Evolutionary conservation across 768 basidiomycete species (phyloP), one percentile per base, ranked within the genome.

Genomic region (Collybiopsis luxurians): DNA sequence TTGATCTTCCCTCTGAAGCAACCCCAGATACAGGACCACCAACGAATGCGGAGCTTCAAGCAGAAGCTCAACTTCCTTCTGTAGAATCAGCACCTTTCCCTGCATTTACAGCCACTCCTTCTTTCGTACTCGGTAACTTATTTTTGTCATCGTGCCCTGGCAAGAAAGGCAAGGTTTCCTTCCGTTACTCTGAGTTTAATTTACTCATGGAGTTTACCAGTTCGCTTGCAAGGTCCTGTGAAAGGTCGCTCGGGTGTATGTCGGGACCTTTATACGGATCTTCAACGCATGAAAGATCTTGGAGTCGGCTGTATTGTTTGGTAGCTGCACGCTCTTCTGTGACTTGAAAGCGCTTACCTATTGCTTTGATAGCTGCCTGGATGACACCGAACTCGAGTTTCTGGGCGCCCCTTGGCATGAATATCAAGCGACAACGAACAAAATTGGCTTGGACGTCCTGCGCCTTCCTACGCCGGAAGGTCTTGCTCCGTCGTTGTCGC

Each of bases 101-200:
- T 26, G 23, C 58, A 1, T 51, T 59, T 55, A 55, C 31, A 4
- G 17, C 36, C 3, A n/a, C 59, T 31, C 63, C 66, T 24, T 58
- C 61, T 11, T 71, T 73, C 27, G 65, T 64, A 12, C 71, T 96
- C 9, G 95, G 95, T n/a, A 98, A 98, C 69, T 73, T 98, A 21
- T 80, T 88, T 50, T 70, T 98, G 30, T 93, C 90, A 5, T 94
- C 91, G 5, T 98, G 96, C 73, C 95, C 95, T 2, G 95, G 95
- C 3, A 98, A 98, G 72, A 94, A 97, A 79, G 87, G 89, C 87
- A 28, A 10, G 70, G 26, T 38, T 53, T 48, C 51, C n/a, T 19
- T 44, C 21, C 24, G 31, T 46, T 39, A 12, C 36, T 44, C n/a
- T 61, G 44, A 17, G 36, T 40, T 23, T 24, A 40, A 48, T 2